Evolutionary conservation across 2,329 filamentous ascomycete genomes (phyloP).

Genomic region (Metarhizium sp.): DNA sequence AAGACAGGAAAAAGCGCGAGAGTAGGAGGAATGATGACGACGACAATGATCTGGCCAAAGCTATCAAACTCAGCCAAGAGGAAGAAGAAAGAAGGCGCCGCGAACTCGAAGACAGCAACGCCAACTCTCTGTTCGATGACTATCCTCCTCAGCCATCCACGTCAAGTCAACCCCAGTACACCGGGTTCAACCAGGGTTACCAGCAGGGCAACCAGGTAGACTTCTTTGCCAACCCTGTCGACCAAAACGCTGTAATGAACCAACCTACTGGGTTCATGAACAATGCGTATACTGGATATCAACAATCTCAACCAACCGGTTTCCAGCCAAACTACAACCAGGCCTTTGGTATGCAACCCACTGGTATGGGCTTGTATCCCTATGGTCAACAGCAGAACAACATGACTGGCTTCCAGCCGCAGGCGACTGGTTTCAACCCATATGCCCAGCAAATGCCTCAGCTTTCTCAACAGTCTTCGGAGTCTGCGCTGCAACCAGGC

Average conservation of each 20-base stretch:
- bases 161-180: slow-evolving; percentile 58
- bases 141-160: slow-evolving; percentile 41
- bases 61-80: slow-evolving; percentile 87
- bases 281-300: slow-evolving; percentile 46
- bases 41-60: slow-evolving; percentile 88
- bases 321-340: slow-evolving; percentile 53
- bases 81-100: slow-evolving; percentile 85
- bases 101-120: slow-evolving; percentile 80
- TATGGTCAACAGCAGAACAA: slow-evolving; percentile 41
- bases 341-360: slow-evolving; percentile 55
- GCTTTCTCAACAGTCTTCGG: slow-evolving; percentile 35
- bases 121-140: slow-evolving; percentile 82
- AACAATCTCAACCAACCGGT: slow-evolving; percentile 37
- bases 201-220: slow-evolving; percentile 95
- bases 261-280: slow-evolving; percentile 69
- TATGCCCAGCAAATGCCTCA: slow-evolving; percentile 36
- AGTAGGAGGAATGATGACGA: slow-evolving; percentile 42
- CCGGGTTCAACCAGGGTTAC: slow-evolving; percentile 93
- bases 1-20: slow-evolving; percentile 69
- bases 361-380: slow-evolving; percentile 59
- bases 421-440: slow-evolving; percentile 46
- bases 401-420: slow-evolving; percentile 37
- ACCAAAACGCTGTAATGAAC: slow-evolving; percentile 60
- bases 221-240: slow-evolving; percentile 93
- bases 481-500: slow-evolving; percentile 60